Base-by-base conservation (phyloP, 2,329 filamentous ascomycete species). In the Clonostachys byssicola region DNA sequence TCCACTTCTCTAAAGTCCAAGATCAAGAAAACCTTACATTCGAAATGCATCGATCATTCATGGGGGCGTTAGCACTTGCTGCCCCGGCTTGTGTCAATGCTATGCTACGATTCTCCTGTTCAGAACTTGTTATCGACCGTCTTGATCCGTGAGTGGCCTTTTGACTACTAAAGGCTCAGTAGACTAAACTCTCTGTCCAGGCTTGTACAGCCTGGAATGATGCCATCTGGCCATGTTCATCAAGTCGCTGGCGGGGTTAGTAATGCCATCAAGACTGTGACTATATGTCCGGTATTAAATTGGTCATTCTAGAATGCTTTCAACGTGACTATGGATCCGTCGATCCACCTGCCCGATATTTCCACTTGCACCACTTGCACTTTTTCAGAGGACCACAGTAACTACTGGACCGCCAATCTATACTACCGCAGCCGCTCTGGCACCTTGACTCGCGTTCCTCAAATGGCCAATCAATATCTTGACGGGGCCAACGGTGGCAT, bases 171-270 rank as follows among this genome's bases (percentile, higher is more conserved):
- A n/a, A 39, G n/a, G 36, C 14, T n/a, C 14, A 18, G 36, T 3
- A 39, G 36, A 39, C 36, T 39, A 18, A 39, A n/a, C 14, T 39
- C 36, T 39, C 36, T 39, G 14, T 18, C 4, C 17, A 43, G 42
- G 8, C 48, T 57, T 6, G 58, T 58, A 12, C 45, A 51, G 41
- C 57, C 57, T 13, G 77, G 75, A 5, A 47, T 49, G 3, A 65
- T 73, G 10, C 73, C 75, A 8, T 67, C 75, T 6, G 59, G 61
- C 17, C 78, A 82, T 60, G 68, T 78, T 8, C 79, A 81, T 57
- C 76, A 73, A 36, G 72, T 82, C 49, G 69, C 74, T 51, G 77
- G 80, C 49, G 65, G 64, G 9, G 48, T 46, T 44, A 44, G 44
- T 39, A 39, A n/a, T n/a, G 6, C 12, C n/a, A 18, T 39, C 2